Evolutionary conservation across 306 rosid species (phyloP).

Genomic region (Rosa rugosa): DNA sequence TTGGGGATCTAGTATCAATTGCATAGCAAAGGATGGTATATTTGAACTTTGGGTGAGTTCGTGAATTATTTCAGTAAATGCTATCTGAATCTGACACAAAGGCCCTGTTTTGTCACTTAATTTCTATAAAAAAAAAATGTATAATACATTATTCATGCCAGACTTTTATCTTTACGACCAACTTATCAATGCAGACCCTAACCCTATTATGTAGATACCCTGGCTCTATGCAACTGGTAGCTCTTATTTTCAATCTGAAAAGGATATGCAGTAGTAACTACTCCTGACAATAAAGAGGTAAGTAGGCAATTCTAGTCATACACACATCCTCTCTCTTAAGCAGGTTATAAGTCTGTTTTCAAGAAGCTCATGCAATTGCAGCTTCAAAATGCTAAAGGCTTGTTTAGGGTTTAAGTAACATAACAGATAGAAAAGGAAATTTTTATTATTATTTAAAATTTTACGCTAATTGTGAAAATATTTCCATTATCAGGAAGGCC

Average conservation of each 20-base stretch:
- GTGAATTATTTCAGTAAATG: background rate
- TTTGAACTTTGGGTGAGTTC: background rate
- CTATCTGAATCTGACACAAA: background rate
- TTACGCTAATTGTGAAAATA: background rate
- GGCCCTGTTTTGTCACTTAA: background rate
- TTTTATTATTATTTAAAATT: no score
- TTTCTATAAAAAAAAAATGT: background rate
- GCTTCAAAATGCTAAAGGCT: background rate
- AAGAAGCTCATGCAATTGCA: no score
- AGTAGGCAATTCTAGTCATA: background rate
- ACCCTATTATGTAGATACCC: background rate
- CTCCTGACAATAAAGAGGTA: background rate
- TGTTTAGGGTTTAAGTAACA: background rate
- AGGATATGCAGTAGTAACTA: background rate
- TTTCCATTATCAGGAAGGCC: background rate
- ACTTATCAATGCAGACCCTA: background rate
- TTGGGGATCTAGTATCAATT: background rate
- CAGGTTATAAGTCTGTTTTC: background rate
- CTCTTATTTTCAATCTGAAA: background rate
- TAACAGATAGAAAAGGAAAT: background rate
- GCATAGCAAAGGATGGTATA: background rate
- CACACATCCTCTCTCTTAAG: background rate
- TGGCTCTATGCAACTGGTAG: background rate
- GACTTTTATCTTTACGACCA: background rate
- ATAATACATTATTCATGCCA: background rate